These are phyloP conservation scores for Protostelium mycophagum DNA, from an alignment of 78 protist genomes.

Conservation along the genomic window DNA sequence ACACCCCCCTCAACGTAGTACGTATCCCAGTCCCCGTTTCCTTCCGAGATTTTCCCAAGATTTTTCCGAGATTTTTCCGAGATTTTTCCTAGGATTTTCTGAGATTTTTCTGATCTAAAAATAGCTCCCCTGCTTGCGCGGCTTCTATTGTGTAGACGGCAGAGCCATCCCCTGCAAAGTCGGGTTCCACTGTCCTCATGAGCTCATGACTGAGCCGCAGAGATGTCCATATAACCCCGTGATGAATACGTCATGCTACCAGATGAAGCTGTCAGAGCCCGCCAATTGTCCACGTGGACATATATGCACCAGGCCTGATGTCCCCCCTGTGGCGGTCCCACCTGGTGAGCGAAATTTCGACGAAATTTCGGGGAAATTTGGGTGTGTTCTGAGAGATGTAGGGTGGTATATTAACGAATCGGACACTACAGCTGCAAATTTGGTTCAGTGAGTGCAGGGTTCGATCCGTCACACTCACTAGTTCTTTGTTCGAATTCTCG, in stretches of 20 bases:
- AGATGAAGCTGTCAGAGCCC: neutral
- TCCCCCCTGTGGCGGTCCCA: neutral
- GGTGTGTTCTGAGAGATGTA: too few relatives aligned
- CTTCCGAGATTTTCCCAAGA: too few relatives aligned
- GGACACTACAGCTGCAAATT: too few relatives aligned
- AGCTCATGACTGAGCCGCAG: neutral
- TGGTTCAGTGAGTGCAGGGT: too few relatives aligned
- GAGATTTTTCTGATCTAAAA: too few relatives aligned
- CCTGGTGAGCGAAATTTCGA: too few relatives aligned
- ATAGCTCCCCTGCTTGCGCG: neutral
- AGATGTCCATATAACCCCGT: neutral
- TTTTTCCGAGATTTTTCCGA: too few relatives aligned
- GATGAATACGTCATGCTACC: neutral
- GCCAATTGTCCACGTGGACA: neutral
- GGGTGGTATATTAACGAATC: too few relatives aligned
- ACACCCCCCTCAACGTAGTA: neutral
- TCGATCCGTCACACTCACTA: too few relatives aligned
- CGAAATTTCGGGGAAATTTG: too few relatives aligned
- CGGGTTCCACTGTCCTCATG: neutral
- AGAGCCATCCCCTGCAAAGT: neutral
- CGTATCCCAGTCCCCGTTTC: neutral
- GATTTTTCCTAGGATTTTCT: too few relatives aligned
- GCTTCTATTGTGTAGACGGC: neutral
- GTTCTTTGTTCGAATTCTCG: neutral
- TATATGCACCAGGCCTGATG: neutral